phyloP scores from a whole-genome alignment of 345 rosid genomes.

The Syzygium oleosum region DNA sequence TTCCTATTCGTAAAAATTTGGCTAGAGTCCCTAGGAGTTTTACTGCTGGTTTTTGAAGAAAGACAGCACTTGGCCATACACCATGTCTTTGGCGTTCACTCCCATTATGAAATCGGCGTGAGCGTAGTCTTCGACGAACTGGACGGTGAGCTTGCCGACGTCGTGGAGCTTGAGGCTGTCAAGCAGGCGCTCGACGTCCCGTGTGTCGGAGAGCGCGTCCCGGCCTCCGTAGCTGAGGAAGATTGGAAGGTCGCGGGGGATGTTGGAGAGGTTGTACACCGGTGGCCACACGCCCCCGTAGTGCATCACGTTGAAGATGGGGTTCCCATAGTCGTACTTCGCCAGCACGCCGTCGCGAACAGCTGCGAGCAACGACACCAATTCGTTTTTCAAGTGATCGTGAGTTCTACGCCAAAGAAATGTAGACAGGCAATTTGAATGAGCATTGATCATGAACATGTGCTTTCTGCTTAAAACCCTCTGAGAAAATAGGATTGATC shows the following conservation, averaged over 20 bases:
- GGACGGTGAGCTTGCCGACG: constrained; percentile 46
- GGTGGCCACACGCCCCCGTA: constrained; percentile 66
- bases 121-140: constrained; percentile 56
- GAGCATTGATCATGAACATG: background rate
- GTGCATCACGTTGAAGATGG: constrained; percentile 33
- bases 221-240: constrained; percentile 72
- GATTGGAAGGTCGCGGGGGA: constrained; percentile 55
- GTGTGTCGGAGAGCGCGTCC: constrained; percentile 57
- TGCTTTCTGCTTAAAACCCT: background rate
- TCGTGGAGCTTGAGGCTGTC: constrained; percentile 63
- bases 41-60: constrained; percentile 25
- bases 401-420: background rate
- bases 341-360: constrained; percentile 53
- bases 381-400: background rate
- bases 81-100: constrained; percentile 65
- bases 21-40: background rate
- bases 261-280: constrained; percentile 62
- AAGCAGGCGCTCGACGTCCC: constrained; percentile 51
- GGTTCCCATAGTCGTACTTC: constrained; percentile 67
- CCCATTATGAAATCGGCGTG: constrained; percentile 94
- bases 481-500: background rate
- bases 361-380: constrained; percentile 24
- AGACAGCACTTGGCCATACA: constrained; percentile 46
- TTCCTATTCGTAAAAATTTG: background rate
- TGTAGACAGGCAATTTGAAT: background rate